These are phyloP conservation scores for Phytomonas francai DNA, from an alignment of 208 protist genomes.

Conservation along the genomic window DNA sequence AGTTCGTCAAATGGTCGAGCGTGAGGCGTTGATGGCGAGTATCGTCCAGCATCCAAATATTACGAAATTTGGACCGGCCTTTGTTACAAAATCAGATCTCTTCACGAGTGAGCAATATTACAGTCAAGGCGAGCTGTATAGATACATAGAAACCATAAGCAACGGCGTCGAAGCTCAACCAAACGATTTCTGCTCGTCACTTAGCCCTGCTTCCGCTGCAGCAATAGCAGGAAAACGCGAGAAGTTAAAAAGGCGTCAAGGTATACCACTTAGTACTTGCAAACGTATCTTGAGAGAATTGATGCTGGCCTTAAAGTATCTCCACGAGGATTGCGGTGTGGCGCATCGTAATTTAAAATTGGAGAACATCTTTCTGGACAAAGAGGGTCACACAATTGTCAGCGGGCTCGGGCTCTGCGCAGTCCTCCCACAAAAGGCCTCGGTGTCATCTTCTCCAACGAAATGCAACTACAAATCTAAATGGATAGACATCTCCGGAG, in stretches of 20 bases:
- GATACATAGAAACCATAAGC: slow-evolving; percentile 23
- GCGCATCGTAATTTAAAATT: slow-evolving; percentile 77
- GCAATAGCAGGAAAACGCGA: neutral
- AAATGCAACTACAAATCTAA: neutral
- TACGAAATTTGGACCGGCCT: slow-evolving; percentile 20
- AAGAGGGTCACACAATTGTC: slow-evolving; percentile 33
- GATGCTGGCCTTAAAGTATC: slow-evolving; percentile 35
- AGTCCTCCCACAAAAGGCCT: slow-evolving; percentile 18
- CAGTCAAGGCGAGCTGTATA: slow-evolving; percentile 48
- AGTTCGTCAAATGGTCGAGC: slow-evolving; percentile 47
- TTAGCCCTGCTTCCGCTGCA: neutral
- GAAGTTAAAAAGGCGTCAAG: neutral
- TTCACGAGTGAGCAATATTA: slow-evolving; percentile 53
- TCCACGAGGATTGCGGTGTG: slow-evolving; percentile 45
- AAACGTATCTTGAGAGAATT: slow-evolving; percentile 39
- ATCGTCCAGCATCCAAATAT: slow-evolving; percentile 39
- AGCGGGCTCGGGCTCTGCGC: slow-evolving; percentile 51
- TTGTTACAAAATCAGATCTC: slow-evolving; percentile 46
- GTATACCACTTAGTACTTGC: neutral
- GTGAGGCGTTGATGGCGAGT: slow-evolving; percentile 34
- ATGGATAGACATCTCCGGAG: neutral
- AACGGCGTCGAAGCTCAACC: slow-evolving; percentile 4
- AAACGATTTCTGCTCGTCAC: neutral
- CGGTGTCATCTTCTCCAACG: neutral
- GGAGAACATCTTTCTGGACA: slow-evolving; percentile 58